phyloP scores from a whole-genome alignment of 768 basidiomycete species.

The Russula abietina region DNA sequence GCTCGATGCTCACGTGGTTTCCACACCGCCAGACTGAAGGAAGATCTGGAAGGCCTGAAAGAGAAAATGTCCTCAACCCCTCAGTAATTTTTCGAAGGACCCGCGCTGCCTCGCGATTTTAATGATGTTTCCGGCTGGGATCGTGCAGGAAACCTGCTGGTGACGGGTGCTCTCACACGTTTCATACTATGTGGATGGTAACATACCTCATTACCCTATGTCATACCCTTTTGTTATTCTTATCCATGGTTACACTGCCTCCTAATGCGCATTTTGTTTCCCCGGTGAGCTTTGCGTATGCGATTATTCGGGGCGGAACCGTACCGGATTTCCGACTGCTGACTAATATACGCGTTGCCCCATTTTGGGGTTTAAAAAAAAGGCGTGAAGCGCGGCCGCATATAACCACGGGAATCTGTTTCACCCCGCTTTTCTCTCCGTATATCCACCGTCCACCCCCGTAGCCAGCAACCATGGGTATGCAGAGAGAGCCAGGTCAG shows the following conservation, averaged over 20 bases:
- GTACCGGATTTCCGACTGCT: slow-evolving; percentile 9
- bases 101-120: slow-evolving; percentile 12
- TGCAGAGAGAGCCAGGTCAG: slow-evolving; percentile 81
- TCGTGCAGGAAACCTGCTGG: slow-evolving; percentile 11
- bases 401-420: background rate
- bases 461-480: slow-evolving; percentile 51
- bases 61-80: slow-evolving; percentile 32
- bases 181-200: slow-evolving; percentile 14
- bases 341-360: slow-evolving; percentile 7
- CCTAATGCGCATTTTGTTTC: slow-evolving; percentile 7
- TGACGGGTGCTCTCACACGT: slow-evolving; percentile 12
- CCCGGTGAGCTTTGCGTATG: background rate
- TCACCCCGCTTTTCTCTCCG: slow-evolving; percentile 15
- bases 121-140: slow-evolving; percentile 2
- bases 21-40: slow-evolving; percentile 49
- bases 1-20: slow-evolving; percentile 20
- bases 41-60: slow-evolving; percentile 49
- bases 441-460: slow-evolving; percentile 14
- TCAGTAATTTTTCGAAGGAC: slow-evolving; percentile 13
- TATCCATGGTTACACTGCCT: slow-evolving; percentile 20
- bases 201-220: slow-evolving; percentile 18
- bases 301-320: slow-evolving; percentile 3
- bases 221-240: slow-evolving; percentile 25
- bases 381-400: no score
- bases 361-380: background rate